These are phyloP conservation scores for Blastocystis hominis DNA, from an alignment of 352 stramenopile genomes.

Conservation along the genomic window DNA sequence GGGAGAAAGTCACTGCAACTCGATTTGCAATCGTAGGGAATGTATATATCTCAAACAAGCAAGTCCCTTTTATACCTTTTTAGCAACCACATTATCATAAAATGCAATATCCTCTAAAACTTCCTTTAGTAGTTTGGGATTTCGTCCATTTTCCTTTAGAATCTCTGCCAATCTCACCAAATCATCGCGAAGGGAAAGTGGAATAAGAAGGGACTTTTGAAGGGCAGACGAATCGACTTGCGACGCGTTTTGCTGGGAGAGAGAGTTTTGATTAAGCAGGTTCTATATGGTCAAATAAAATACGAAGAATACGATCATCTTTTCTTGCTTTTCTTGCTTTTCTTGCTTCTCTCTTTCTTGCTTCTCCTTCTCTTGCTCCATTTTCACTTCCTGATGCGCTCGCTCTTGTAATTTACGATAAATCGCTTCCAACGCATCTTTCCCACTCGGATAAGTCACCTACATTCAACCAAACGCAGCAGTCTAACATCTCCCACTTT, in stretches of 20 bases:
- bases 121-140: conserved; percentile 16
- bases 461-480: not conserved
- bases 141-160: conserved; percentile 17
- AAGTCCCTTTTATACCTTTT: not conserved
- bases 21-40: no score
- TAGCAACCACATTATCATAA: conserved; percentile 12
- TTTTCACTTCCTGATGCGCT: not conserved
- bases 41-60: not conserved
- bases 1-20: no score
- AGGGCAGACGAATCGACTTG: not conserved
- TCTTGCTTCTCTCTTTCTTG: not conserved
- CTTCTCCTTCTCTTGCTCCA: not conserved
- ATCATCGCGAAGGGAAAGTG: not conserved
- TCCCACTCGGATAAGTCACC: not conserved
- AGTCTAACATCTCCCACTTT: conserved; percentile 2
- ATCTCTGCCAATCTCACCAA: not conserved
- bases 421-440: not conserved
- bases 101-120: conserved; percentile 13
- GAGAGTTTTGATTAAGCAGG: no score
- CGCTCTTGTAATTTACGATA: not conserved
- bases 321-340: not conserved
- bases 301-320: not conserved
- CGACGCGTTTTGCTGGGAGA: no score
- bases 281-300: not conserved
- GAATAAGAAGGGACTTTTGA: not conserved